Conservation (phyloP, 2,329 filamentous ascomycete genomes). For the Arthrobotrys iridis region DNA sequence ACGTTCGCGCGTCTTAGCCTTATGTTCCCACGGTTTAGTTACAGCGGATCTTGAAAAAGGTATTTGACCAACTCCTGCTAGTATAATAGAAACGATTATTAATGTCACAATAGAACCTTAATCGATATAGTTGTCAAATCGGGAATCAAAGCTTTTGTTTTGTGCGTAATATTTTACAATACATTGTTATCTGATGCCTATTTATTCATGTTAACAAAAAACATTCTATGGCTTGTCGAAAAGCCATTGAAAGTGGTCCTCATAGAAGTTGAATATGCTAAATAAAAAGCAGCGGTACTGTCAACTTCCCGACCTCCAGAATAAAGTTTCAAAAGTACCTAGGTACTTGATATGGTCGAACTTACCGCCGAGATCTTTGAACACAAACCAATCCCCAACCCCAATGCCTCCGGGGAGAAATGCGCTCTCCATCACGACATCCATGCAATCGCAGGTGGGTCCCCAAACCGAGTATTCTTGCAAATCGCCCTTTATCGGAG, state of each 20-base stretch:
- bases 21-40: no score
- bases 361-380: slow-evolving; percentile 42
- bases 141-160: no score
- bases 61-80: no score
- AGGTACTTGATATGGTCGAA: background rate
- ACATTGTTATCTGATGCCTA: background rate
- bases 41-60: no score
- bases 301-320: background rate
- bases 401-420: slow-evolving; percentile 34
- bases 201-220: slow-evolving; percentile 32
- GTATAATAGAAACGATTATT: no score
- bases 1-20: no score
- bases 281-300: background rate
- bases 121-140: no score
- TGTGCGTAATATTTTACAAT: no score
- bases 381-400: slow-evolving; percentile 49
- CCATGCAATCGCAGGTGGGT: slow-evolving; percentile 39
- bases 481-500: background rate
- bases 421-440: slow-evolving; percentile 29
- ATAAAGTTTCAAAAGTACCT: background rate
- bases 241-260: slow-evolving; percentile 42
- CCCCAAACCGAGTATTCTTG: slow-evolving; percentile 47
- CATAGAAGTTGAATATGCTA: slow-evolving; percentile 36
- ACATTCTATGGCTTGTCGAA: slow-evolving; percentile 15
- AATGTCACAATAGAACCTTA: no score